Evolutionary conservation across 2,329 filamentous ascomycete genomes (phyloP).

Genomic region (Stromatinia cepivora): DNA sequence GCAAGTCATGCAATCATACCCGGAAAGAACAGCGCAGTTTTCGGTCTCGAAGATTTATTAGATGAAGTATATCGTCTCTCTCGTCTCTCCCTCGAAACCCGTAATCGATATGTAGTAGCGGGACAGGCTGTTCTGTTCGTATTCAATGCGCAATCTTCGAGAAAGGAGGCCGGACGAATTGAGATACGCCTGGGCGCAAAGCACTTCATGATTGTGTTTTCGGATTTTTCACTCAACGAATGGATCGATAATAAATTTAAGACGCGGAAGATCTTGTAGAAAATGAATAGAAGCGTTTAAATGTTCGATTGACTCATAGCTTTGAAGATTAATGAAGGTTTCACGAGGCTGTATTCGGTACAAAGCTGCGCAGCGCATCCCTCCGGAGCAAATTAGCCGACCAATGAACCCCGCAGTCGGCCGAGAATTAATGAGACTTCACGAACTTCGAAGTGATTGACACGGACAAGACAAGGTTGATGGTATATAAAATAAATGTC

Average conservation of each 20-base stretch:
- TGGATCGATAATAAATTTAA: not conserved
- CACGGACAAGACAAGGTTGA: not conserved
- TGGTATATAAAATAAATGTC: not conserved
- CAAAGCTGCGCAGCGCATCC: conserved; percentile 8
- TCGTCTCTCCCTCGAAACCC: not conserved
- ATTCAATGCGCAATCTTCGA: conserved; percentile 23
- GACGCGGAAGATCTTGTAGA: not conserved
- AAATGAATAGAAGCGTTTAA: not conserved
- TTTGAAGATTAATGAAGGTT: not conserved
- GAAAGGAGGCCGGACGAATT: conserved; percentile 3
- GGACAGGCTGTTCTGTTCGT: not conserved
- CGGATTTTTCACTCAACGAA: not conserved
- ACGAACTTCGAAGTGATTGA: not conserved
- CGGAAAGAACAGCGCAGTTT: conserved; percentile 44
- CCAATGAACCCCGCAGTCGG: conserved; percentile 14
- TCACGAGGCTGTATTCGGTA: conserved; percentile 14
- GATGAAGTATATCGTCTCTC: conserved; percentile 10
- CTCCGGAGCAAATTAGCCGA: conserved; percentile 12
- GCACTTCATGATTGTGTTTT: conserved; percentile 33
- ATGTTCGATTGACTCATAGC: not conserved
- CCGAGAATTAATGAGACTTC: conserved; percentile 2
- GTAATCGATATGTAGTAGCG: conserved; percentile 8
- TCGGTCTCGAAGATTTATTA: conserved; percentile 31
- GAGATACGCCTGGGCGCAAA: conserved; percentile 30
- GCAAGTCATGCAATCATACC: conserved; percentile 35